Evolutionary conservation across 805 yeast genomes (phyloP).

Genomic region (Monosporozyma yasuniensis): DNA sequence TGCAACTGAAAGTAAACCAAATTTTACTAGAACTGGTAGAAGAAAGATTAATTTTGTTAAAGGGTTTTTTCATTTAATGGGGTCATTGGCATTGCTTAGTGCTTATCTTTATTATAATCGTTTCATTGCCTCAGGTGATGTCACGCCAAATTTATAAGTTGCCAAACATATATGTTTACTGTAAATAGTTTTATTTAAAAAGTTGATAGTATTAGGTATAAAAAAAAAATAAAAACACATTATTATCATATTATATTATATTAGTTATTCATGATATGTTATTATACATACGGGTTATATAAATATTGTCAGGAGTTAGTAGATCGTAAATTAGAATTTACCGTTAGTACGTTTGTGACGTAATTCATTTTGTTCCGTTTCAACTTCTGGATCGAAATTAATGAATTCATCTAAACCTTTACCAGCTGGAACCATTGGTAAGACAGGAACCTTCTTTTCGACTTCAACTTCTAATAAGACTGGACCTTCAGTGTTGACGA

Average conservation of each 20-base stretch:
- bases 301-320: not conserved
- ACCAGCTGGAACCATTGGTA: slow-evolving; percentile 98
- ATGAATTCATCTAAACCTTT: slow-evolving; percentile 91
- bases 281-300: not conserved
- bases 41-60: not conserved
- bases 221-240: not conserved
- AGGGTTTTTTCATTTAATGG: not conserved
- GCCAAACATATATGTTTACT: not conserved
- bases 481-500: slow-evolving; percentile 74
- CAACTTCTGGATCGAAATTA: slow-evolving; percentile 74
- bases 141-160: not conserved
- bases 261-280: slow-evolving; percentile 1
- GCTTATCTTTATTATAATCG: not conserved
- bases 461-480: slow-evolving; percentile 83
- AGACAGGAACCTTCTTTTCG: slow-evolving; percentile 85
- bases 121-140: not conserved
- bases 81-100: not conserved
- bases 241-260: not conserved
- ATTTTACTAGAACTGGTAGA: slow-evolving; percentile 33
- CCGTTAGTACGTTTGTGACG: slow-evolving; percentile 71
- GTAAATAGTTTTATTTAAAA: not conserved
- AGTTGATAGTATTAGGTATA: too few species aligned
- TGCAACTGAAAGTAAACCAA: slow-evolving; percentile 27
- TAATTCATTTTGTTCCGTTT: slow-evolving; percentile 56
- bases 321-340: slow-evolving; percentile 36